phyloP scores from a whole-genome alignment of 2,329 filamentous ascomycete genomes.

The Trichophyton simii region DNA sequence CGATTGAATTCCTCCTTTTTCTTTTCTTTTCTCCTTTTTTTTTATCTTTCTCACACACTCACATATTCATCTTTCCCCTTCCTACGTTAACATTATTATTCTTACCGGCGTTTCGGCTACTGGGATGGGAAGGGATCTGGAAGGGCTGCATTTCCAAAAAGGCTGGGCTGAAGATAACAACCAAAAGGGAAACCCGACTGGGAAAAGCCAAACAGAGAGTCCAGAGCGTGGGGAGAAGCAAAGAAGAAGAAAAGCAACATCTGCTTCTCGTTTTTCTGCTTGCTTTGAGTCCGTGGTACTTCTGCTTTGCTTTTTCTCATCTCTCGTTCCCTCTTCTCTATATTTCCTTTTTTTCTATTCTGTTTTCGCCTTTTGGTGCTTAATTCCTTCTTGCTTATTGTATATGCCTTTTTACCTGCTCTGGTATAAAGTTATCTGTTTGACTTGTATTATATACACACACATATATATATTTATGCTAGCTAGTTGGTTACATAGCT shows the following conservation, averaged over 20 bases:
- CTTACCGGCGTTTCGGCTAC: not conserved
- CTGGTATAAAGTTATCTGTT: not conserved
- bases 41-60: not conserved
- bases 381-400: not conserved
- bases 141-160: not conserved
- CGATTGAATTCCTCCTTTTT: not conserved
- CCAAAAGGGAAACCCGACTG: conserved; percentile 1
- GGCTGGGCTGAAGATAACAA: conserved; percentile 1
- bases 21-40: not conserved
- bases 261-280: not conserved
- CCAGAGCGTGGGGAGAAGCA: not conserved
- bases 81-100: not conserved
- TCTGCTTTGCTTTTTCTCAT: not conserved
- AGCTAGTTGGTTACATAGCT: conserved; percentile 2
- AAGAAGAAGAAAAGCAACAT: not conserved
- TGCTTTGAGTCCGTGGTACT: not conserved
- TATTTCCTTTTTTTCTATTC: not conserved
- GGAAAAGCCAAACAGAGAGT: not conserved
- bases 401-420: not conserved
- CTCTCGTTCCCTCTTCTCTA: not conserved
- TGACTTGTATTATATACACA: not conserved
- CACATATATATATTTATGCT: not conserved
- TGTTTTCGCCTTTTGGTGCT: not conserved
- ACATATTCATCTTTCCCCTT: not conserved
- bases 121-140: not conserved